Conservation (phyloP, 116 monocot species). For the Zostera marina region DNA sequence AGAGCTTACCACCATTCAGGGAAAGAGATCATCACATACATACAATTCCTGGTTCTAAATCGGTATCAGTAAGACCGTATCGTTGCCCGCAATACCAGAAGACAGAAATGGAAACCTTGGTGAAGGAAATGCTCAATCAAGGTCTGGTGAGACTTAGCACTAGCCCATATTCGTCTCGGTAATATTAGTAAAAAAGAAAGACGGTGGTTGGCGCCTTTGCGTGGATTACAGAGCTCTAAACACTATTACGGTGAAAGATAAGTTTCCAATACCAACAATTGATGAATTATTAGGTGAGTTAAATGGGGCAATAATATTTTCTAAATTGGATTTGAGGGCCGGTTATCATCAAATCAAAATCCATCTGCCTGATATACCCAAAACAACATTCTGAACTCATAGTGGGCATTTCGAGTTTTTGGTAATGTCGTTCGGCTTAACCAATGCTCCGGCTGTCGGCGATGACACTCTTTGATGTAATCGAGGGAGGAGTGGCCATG, state of each 20-base stretch:
- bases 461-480: too few relatives aligned
- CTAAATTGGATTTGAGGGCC: background rate
- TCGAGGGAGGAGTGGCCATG: too few relatives aligned
- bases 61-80: background rate
- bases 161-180: background rate
- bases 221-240: background rate
- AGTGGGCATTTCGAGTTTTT: background rate
- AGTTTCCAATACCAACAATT: background rate
- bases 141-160: background rate
- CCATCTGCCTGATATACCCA: background rate
- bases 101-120: background rate
- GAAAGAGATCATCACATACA: background rate
- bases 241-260: background rate
- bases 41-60: background rate
- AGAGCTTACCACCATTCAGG: background rate
- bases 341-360: background rate
- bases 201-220: background rate
- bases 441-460: too few relatives aligned
- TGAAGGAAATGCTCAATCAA: background rate
- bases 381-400: background rate
- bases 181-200: background rate
- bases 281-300: slow-evolving; percentile 1
- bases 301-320: background rate
- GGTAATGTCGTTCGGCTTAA: background rate
- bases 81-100: background rate